Evolutionary conservation across 106 monocot species (phyloP).

Genomic region (Dioscorea zingiberensis): DNA sequence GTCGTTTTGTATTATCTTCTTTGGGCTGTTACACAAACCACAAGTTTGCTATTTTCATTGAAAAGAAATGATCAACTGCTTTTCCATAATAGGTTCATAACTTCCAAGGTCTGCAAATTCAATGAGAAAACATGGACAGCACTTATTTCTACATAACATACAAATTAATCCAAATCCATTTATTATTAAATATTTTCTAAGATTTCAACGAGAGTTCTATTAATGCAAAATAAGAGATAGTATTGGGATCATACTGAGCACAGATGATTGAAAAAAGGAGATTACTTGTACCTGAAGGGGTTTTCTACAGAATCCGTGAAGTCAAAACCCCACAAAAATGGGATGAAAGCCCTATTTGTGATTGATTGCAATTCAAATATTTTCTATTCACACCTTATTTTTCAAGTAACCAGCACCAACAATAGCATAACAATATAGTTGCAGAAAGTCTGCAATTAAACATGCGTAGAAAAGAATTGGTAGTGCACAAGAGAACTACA

Average conservation of each 20-base stretch:
- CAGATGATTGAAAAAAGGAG: background rate
- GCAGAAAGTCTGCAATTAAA: background rate
- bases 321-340: too few relatives aligned
- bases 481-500: too few relatives aligned
- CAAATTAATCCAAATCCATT: too few relatives aligned
- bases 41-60: background rate
- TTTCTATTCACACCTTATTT: background rate
- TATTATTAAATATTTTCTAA: too few relatives aligned
- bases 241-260: too few relatives aligned
- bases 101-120: too few relatives aligned
- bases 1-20: constrained; percentile 29
- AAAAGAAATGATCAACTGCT: background rate
- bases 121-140: too few relatives aligned
- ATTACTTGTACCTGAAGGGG: background rate
- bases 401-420: background rate
- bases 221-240: background rate
- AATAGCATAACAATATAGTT: background rate
- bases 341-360: background rate
- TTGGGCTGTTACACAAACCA: constrained; percentile 3
- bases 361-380: background rate
- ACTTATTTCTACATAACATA: too few relatives aligned
- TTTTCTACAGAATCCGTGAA: too few relatives aligned
- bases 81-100: too few relatives aligned
- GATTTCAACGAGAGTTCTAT: too few relatives aligned
- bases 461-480: background rate